Conservation (phyloP, 805 yeast species). For the Schizosaccharomyces lindneri region DNA sequence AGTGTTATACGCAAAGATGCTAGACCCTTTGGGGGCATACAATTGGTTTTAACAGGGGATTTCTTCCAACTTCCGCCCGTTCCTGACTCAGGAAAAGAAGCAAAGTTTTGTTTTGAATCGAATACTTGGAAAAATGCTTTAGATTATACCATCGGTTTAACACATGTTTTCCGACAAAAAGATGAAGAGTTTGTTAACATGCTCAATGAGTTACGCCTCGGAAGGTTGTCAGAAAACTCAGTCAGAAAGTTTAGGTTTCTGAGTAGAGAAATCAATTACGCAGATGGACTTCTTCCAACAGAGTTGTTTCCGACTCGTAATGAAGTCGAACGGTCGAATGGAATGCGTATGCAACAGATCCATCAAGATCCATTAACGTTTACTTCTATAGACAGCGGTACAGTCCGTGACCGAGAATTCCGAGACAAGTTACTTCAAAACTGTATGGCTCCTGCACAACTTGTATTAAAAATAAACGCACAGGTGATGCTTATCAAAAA, state of each 20-base stretch:
- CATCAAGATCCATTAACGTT: conserved; percentile 24
- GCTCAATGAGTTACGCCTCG: conserved; percentile 59
- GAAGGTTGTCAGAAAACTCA: conserved; percentile 30
- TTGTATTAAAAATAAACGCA: conserved; percentile 56
- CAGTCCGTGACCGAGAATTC: conserved; percentile 8
- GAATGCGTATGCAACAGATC: conserved; percentile 23
- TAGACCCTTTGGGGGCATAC: conserved; percentile 83
- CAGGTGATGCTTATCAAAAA: conserved; percentile 90
- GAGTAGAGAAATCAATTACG: conserved; percentile 26
- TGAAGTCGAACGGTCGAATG: conserved; percentile 65
- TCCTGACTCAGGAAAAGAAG: conserved; percentile 16
- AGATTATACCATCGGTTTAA: conserved; percentile 39
- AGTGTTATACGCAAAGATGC: conserved; percentile 25
- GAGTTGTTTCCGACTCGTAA: conserved; percentile 66
- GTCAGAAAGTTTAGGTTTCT: conserved; percentile 25
- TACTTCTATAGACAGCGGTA: conserved; percentile 21
- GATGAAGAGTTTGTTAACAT: conserved; percentile 49
- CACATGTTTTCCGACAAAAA: conserved; percentile 67
- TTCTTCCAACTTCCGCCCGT: conserved; percentile 93
- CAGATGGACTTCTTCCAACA: conserved; percentile 68
- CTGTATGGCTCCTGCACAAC: conserved; percentile 42
- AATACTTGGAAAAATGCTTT: conserved; percentile 41
- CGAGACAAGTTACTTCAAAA: conserved; percentile 23
- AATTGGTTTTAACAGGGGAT: conserved; percentile 76
- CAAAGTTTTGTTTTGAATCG: conserved; percentile 52